Base-by-base conservation (phyloP, 768 basidiomycete species). In the Lactarius psammicola region DNA sequence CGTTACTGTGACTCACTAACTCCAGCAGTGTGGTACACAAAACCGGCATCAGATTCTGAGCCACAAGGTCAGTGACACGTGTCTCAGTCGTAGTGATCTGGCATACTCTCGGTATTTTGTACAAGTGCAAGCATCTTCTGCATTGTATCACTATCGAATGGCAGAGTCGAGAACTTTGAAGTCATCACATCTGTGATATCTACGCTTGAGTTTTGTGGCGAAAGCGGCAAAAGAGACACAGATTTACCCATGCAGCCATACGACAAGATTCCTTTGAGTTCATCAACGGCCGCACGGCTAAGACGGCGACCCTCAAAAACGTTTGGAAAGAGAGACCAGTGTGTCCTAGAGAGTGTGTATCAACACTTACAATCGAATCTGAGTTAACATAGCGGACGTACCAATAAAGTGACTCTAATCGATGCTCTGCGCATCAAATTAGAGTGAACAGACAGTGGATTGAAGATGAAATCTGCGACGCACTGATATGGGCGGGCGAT, bases 221-320 rank as follows among this genome's bases (percentile, higher is more conserved):
- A 20, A n/a, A 15, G 13, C 2, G 18, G 11, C 4, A 23, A 42
- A 20, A n/a, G 8, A 59, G 9, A 28, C 15, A 38, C 4, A 17
- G 8, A 33, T 1, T 26, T 42, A 83, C 84, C 74, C 15, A 82
- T 70, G 68, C 81, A 26, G 11, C 49, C 49, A 51, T 51, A 6
- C 13, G 49, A 26, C 26, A 51, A 51, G 49, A 26, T 26, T 3
- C 81, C 82, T 36, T 74, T 72, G 5, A 72, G 77, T 36, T 73
- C 71, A 36, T 79, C 75, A 36, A 66, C 58, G 15, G 68, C 55
- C 5, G 63, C 51, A 26, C 42, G 31, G 1, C 55, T 31, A 11
- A 72, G 46, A 56, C 31, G 31, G 55, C 55, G 55, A 56, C 20
- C 63, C 11, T 26, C 44, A 26, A 64, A 65, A 51, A 26, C 5